These are phyloP conservation scores for Echinosophora koreensis DNA, from an alignment of 306 rosid species.

Conservation along the genomic window DNA sequence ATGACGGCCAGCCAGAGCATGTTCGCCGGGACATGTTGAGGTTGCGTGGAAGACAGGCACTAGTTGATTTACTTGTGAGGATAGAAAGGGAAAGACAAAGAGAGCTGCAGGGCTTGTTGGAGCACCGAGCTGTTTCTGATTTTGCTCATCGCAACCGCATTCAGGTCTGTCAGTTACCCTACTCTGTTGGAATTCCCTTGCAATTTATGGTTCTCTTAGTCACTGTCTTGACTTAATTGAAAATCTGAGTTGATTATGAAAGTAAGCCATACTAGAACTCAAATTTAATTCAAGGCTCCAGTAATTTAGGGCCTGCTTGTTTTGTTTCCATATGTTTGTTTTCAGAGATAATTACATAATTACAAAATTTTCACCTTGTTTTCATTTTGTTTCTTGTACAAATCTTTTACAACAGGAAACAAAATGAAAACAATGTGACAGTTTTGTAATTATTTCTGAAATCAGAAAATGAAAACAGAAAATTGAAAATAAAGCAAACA, in stretches of 20 bases:
- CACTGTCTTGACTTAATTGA: slow-evolving; percentile 25
- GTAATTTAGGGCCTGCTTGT: not conserved
- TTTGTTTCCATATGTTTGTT: too few species aligned
- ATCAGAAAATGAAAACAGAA: too few species aligned
- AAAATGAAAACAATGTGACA: too few species aligned
- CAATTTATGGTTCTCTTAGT: slow-evolving; percentile 39
- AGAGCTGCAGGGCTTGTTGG: slow-evolving; percentile 92
- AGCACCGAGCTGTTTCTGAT: slow-evolving; percentile 98
- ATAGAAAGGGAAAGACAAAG: slow-evolving; percentile 94
- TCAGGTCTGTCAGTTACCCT: slow-evolving; percentile 77
- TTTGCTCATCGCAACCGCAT: slow-evolving; percentile 99
- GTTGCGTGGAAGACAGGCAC: slow-evolving; percentile 96
- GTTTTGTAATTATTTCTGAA: too few species aligned
- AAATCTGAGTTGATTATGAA: slow-evolving; percentile 20
- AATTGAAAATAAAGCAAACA: too few species aligned
- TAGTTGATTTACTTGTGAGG: slow-evolving; percentile 92
- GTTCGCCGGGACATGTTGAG: slow-evolving; percentile 84
- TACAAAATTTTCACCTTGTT: too few species aligned
- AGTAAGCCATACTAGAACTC: slow-evolving; percentile 22
- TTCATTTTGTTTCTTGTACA: too few species aligned
- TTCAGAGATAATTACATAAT: too few species aligned
- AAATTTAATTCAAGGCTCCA: slow-evolving; percentile 19
- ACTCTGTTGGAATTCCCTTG: slow-evolving; percentile 33
- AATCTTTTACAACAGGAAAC: too few species aligned
- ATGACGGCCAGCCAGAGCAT: slow-evolving; percentile 95